Evolutionary conservation across 2,329 filamentous ascomycete species (phyloP).

Genomic region (Pseudopithomyces maydicus): DNA sequence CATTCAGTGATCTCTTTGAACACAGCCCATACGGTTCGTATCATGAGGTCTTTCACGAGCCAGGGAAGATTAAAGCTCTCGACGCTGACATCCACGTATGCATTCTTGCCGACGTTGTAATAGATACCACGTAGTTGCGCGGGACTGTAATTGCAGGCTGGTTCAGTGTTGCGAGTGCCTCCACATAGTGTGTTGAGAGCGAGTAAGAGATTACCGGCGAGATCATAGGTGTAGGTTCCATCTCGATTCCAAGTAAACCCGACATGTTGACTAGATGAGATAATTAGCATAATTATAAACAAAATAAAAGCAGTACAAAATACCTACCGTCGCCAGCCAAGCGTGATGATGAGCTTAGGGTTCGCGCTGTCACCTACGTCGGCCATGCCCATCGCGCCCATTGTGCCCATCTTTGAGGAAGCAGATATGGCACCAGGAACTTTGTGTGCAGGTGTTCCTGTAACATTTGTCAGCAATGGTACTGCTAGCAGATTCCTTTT

Average conservation of each 20-base stretch:
- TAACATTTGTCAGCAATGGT: background rate
- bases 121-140: background rate
- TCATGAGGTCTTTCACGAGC: background rate
- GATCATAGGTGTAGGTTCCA: background rate
- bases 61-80: background rate
- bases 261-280: background rate
- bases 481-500: too few relatives aligned
- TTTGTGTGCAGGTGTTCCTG: background rate
- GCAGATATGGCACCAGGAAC: background rate
- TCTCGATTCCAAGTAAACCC: background rate
- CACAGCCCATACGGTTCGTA: background rate
- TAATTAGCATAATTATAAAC: background rate
- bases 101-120: background rate
- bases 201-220: background rate
- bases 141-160: background rate
- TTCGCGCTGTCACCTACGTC: background rate
- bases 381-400: background rate
- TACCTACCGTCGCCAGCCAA: background rate
- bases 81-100: background rate
- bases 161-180: background rate
- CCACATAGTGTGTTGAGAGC: background rate
- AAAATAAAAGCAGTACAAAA: background rate
- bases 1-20: slow-evolving; percentile 1
- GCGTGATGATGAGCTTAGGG: background rate
- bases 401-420: background rate